Percentiles rank a stretch among this genome's conserved stretches.
These are phyloP conservation scores for Capsella bursapastoris DNA, from an alignment of 345 rosid species.

Conservation along the genomic window DNA sequence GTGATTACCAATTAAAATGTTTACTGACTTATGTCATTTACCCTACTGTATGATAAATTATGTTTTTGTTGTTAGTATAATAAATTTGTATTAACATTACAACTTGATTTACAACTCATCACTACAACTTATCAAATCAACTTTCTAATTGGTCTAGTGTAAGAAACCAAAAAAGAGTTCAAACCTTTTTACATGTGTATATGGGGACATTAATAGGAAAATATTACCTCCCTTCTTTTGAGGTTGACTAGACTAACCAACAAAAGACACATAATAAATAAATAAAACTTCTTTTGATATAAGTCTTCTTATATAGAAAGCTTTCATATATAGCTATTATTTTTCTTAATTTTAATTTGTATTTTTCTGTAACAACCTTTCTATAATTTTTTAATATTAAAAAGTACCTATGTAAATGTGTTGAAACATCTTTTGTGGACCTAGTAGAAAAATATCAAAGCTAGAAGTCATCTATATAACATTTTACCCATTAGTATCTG, in stretches of 20 bases:
- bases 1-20: neutral
- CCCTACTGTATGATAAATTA: neutral
- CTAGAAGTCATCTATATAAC: slow-evolving; percentile 40
- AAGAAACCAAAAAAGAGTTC: too few relatives aligned
- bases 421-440: slow-evolving; percentile 31
- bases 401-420: neutral
- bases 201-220: slow-evolving; percentile 18
- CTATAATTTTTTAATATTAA: neutral
- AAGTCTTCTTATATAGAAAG: slow-evolving; percentile 34
- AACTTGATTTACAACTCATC: too few relatives aligned
- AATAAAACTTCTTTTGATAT: neutral
- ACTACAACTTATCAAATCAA: neutral
- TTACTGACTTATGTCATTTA: neutral
- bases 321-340: slow-evolving; percentile 12
- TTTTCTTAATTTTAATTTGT: slow-evolving; percentile 5
- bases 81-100: neutral
- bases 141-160: too few relatives aligned
- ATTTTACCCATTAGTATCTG: neutral
- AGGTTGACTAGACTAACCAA: slow-evolving; percentile 29
- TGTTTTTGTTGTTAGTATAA: neutral
- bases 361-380: slow-evolving; percentile 5
- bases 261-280: slow-evolving; percentile 18
- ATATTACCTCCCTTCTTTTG: slow-evolving; percentile 1
- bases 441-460: slow-evolving; percentile 8
- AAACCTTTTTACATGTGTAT: neutral